phyloP scores from a whole-genome alignment of 2,329 filamentous ascomycete species.

The Calonectria leucothoes region DNA sequence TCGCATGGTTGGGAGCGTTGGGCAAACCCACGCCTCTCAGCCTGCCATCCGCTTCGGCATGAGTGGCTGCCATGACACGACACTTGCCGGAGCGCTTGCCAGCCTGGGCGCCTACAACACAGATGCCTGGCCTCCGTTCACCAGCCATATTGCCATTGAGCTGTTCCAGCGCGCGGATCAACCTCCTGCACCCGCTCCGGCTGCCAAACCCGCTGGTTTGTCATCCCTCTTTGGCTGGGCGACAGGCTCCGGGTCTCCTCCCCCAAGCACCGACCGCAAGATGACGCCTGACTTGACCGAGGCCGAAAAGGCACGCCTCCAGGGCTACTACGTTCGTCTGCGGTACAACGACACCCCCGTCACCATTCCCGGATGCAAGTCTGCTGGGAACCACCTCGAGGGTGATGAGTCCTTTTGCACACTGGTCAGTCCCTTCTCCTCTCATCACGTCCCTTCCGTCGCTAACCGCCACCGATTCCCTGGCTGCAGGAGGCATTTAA shows the following conservation, averaged over 20 bases:
- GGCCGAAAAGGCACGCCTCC: constrained; percentile 68
- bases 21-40: constrained; percentile 55
- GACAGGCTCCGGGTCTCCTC: constrained; percentile 42
- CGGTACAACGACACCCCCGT: constrained; percentile 91
- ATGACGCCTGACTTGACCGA: constrained; percentile 65
- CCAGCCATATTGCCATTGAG: constrained; percentile 91
- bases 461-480: not conserved
- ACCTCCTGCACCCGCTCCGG: constrained; percentile 23
- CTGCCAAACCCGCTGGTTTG: constrained; percentile 31
- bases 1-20: constrained; percentile 75
- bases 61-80: constrained; percentile 93
- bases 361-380: constrained; percentile 83
- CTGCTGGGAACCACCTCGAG: constrained; percentile 82
- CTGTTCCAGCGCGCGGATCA: constrained; percentile 74
- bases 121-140: constrained; percentile 90
- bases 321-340: constrained; percentile 87
- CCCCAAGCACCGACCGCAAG: constrained; percentile 69
- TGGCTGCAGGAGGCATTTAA: constrained; percentile 83
- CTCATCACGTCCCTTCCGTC: not conserved
- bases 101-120: constrained; percentile 83
- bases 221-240: constrained; percentile 42
- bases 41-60: constrained; percentile 77
- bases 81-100: constrained; percentile 81
- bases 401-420: constrained; percentile 94
- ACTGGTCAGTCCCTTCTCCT: constrained; percentile 64